A percentile compares a stretch with the other conserved stretches of the same genome.
Conservation (phyloP, 176 grass and related monocot genomes). For the Aegilops tauschii region DNA sequence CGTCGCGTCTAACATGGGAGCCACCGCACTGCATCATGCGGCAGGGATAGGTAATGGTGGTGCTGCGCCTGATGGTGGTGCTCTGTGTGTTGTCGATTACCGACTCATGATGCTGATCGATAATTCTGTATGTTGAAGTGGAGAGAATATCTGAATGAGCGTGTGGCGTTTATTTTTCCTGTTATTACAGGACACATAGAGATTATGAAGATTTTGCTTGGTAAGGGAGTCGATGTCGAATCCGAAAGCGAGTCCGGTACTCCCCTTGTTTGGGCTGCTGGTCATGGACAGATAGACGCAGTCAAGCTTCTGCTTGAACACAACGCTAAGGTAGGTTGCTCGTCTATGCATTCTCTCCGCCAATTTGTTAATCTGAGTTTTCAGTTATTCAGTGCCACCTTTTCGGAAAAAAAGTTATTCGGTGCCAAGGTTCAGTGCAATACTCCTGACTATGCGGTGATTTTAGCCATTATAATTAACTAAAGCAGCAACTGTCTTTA, state of each 20-base stretch:
- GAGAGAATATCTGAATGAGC: neutral
- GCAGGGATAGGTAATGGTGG: conserved; percentile 58
- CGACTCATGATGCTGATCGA: neutral
- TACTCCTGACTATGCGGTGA: neutral
- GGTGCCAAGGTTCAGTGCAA: neutral
- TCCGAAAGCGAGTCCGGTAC: conserved; percentile 89
- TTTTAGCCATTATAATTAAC: neutral
- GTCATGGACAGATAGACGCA: conserved; percentile 62
- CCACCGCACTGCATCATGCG: conserved; percentile 84
- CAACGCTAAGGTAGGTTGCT: conserved; percentile 59
- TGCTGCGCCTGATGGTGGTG: too few relatives aligned
- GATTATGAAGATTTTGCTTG: conserved; percentile 69
- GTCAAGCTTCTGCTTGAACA: conserved; percentile 77
- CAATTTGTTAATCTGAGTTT: neutral
- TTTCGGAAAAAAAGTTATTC: too few relatives aligned
- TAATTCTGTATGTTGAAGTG: neutral
- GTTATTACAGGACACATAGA: conserved; percentile 65
- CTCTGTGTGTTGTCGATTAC: neutral
- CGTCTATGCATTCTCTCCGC: neutral
- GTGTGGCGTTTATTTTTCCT: neutral
- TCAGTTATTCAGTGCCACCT: neutral
- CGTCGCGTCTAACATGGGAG: conserved; percentile 57
- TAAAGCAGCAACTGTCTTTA: neutral
- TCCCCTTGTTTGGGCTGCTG: conserved; percentile 84
- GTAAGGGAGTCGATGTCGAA: conserved; percentile 72